These are phyloP conservation scores for Fraxinus sp. DNA, from an alignment of 305 asterid species.

Conservation along the genomic window DNA sequence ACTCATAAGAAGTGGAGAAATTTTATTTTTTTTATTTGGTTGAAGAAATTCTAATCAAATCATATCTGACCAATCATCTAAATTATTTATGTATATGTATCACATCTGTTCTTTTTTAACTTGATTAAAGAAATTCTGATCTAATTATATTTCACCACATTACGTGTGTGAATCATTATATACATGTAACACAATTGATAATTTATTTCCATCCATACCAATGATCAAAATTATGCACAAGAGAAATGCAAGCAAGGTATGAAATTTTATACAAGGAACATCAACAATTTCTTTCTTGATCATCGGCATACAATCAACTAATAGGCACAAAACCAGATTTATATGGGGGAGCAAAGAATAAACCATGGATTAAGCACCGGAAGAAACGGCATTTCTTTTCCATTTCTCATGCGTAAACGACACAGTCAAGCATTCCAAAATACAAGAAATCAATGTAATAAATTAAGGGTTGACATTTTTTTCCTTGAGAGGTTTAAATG, in stretches of 20 bases:
- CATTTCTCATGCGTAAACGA: neutral
- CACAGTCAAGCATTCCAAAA: neutral
- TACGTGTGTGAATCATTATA: too few species aligned
- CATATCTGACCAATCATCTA: too few species aligned
- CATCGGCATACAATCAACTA: neutral
- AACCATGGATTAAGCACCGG: neutral
- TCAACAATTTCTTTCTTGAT: neutral
- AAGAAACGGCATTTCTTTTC: neutral
- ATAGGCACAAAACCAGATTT: conserved; percentile 1
- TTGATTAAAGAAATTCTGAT: too few species aligned
- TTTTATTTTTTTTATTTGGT: too few species aligned
- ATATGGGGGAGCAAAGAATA: neutral
- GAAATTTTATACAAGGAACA: neutral
- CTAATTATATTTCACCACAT: too few species aligned
- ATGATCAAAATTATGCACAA: neutral
- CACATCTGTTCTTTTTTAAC: too few species aligned
- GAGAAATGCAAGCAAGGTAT: neutral
- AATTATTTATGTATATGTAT: too few species aligned
- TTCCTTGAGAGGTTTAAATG: conserved; percentile 20
- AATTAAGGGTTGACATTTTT: conserved; percentile 32
- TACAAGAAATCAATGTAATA: neutral
- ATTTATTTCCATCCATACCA: neutral
- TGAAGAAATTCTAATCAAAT: too few species aligned
- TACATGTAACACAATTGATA: too few species aligned
- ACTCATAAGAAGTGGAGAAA: too few species aligned